Evolutionary conservation across 768 basidiomycete genomes (phyloP), one percentile per base, ranked within the genome.

Genomic region (Fomitopsis pulvina): DNA sequence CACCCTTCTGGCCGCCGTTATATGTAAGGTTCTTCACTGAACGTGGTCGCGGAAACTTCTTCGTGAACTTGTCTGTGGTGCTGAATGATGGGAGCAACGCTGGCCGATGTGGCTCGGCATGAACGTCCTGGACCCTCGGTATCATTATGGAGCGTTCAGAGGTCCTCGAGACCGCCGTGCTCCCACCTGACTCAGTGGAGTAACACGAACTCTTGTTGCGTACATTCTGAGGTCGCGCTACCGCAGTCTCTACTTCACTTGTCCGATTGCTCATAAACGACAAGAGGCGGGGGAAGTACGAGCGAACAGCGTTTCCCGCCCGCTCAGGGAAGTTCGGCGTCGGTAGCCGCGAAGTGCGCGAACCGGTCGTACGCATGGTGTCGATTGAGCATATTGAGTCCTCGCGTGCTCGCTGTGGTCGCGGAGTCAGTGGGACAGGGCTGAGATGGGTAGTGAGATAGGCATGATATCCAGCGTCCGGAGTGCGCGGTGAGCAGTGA

Each of bases 31-130:
- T 57, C 20, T 27, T 49, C 30, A 58, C 45, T 16, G 52, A 53
- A 22, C 57, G 66, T 25, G 75, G 77, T 9, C 65, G 61, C 1
- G 77, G 77, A 72, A 77, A 79, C 57, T 78, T 79, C 42, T 70
- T 61, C 4, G 78, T 79, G 51, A 79, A 73, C 53, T 72, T 76
- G 48, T 68, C 65, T 22, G 48, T 50, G 25, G 57, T 57, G 50
- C 56, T 59, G 38, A 57, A 57, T 26, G 53, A 54, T 7, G 58
- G 48, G 24, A 50, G 40, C 22, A 62, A 25, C 11, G 47, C 39
- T 20, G 59, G 54, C 8, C 54, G 57, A 25, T 52, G 53, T 39
- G 41, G 21, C 43, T 30, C 49, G 50, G 52, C 20, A 53, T 41
- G 20, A 7, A 24, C 25, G 14, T 5, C 26, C 5, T 20, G 25